Evolutionary conservation across 169 alveolate species (phyloP).

Genomic region (Plasmodium relictum): DNA sequence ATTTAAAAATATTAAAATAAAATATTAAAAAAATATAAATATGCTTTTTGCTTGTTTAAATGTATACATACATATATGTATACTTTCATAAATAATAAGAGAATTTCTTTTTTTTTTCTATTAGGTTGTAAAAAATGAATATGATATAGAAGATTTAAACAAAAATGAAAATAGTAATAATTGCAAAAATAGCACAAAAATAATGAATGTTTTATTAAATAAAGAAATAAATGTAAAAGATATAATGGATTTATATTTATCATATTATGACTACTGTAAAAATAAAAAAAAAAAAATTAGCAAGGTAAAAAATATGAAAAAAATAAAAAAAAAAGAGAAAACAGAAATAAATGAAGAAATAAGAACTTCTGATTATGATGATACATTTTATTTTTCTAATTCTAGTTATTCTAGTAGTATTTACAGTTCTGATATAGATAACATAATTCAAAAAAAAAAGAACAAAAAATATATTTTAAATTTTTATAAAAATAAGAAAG

Average conservation of each 20-base stretch:
- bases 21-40: no score
- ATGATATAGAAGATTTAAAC: background rate
- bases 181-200: background rate
- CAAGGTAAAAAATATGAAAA: background rate
- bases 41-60: no score
- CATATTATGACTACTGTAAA: conserved; percentile 29
- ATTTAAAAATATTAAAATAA: no score
- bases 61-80: no score
- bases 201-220: conserved; percentile 1
- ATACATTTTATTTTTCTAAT: background rate
- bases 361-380: background rate
- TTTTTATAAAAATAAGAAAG: conserved; percentile 49
- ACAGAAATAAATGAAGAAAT: background rate
- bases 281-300: conserved; percentile 32
- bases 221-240: conserved; percentile 32
- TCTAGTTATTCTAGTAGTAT: conserved; percentile 46
- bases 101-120: background rate
- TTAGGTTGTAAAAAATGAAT: background rate
- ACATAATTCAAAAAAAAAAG: background rate
- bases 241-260: conserved; percentile 33
- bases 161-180: background rate
- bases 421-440: conserved; percentile 63
- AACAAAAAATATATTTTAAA: background rate
- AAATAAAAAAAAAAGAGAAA: background rate
- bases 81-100: no score